A percentile compares a stretch with the other conserved stretches of the same genome.
Evolutionary conservation across 345 rosid genomes (phyloP).

Genomic region (Citrus cavaleriei): DNA sequence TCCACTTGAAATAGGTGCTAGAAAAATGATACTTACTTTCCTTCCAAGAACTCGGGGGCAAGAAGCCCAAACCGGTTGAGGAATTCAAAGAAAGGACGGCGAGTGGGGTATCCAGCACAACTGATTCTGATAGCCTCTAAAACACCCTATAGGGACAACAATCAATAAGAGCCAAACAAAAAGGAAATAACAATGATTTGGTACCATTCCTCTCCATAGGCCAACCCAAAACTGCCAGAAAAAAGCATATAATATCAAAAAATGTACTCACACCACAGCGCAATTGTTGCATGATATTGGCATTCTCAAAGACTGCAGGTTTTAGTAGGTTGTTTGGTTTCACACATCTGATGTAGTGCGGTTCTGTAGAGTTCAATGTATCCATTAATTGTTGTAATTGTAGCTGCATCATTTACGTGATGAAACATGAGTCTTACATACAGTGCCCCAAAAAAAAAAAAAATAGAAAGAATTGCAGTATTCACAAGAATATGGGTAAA

Average conservation of each 20-base stretch:
- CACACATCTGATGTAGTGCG: slow-evolving; percentile 96
- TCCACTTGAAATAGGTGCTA: background rate
- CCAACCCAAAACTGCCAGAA: slow-evolving; percentile 2
- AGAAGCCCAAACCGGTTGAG: slow-evolving; percentile 90
- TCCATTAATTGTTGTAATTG: slow-evolving; percentile 92
- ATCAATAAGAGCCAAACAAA: slow-evolving; percentile 4
- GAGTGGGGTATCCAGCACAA: slow-evolving; percentile 97
- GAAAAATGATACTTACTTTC: slow-evolving; percentile 55
- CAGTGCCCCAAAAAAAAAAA: background rate
- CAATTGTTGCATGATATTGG: slow-evolving; percentile 91
- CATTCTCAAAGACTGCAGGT: slow-evolving; percentile 93
- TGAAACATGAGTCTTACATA: slow-evolving; percentile 19
- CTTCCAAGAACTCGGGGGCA: slow-evolving; percentile 59
- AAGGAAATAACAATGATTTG: slow-evolving; percentile 1
- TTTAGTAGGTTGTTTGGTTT: slow-evolving; percentile 92
- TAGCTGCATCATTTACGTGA: slow-evolving; percentile 52
- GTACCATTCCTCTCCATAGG: slow-evolving; percentile 1
- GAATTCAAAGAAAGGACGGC: slow-evolving; percentile 87
- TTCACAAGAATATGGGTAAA: background rate
- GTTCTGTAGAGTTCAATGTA: slow-evolving; percentile 87
- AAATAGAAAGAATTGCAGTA: background rate
- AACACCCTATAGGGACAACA: slow-evolving; percentile 64
- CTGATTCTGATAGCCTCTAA: slow-evolving; percentile 96
- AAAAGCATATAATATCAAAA: slow-evolving; percentile 5
- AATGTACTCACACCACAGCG: slow-evolving; percentile 84